phyloP scores from a whole-genome alignment of 257 asterid genomes.

The Buddleja alternifolia region DNA sequence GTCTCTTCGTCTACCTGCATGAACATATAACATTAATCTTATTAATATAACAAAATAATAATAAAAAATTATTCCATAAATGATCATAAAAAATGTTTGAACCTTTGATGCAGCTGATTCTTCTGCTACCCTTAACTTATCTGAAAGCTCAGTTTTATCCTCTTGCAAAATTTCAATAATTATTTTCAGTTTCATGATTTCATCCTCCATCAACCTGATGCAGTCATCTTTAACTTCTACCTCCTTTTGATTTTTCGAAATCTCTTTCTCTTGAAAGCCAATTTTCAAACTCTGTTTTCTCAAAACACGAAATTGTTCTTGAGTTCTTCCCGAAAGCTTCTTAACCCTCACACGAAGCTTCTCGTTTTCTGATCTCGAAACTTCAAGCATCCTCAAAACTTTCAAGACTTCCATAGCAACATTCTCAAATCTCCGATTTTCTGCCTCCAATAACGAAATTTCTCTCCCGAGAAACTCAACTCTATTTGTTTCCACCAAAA shows the following conservation, averaged over 20 bases:
- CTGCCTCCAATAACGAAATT: constrained; percentile 37
- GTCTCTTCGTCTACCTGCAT: constrained; percentile 41
- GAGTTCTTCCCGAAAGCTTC: constrained; percentile 45
- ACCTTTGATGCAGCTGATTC: constrained; percentile 49
- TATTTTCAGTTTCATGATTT: constrained; percentile 41
- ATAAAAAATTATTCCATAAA: neutral
- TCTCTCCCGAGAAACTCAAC: constrained; percentile 45
- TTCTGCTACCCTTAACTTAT: constrained; percentile 39
- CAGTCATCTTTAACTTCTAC: constrained; percentile 32
- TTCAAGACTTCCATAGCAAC: constrained; percentile 36
- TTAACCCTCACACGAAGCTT: constrained; percentile 46
- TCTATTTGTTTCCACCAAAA: constrained; percentile 43
- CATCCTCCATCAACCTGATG: constrained; percentile 43
- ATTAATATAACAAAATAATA: neutral
- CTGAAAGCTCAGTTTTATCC: constrained; percentile 35
- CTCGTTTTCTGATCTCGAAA: constrained; percentile 47
- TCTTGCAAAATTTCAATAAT: constrained; percentile 32
- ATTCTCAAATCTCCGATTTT: constrained; percentile 42
- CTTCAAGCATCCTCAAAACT: constrained; percentile 36
- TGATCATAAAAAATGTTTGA: neutral
- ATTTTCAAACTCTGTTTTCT: constrained; percentile 38
- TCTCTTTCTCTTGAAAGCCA: constrained; percentile 46
- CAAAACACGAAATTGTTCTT: constrained; percentile 25
- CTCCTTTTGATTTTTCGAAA: constrained; percentile 38
- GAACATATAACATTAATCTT: neutral